Percentiles rank a stretch among this genome's conserved stretches.
These are phyloP conservation scores for Spraguea lophii DNA, from an alignment of 371 early-diverging fungal species.

Conservation along the genomic window DNA sequence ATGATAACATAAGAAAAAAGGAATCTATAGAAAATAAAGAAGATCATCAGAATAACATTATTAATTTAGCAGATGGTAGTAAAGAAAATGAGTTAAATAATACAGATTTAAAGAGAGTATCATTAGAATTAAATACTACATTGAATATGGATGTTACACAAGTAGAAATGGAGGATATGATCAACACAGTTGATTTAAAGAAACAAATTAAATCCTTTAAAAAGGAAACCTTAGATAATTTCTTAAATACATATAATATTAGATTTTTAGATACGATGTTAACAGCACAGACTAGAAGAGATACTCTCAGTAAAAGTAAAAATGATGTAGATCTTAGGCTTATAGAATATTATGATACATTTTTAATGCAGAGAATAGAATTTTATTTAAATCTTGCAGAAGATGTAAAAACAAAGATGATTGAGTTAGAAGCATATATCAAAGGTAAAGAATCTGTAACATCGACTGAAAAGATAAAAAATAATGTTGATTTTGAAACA, in stretches of 20 bases:
- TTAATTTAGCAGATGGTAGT: no score
- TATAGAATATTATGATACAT: conserved; percentile 7
- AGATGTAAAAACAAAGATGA: conserved; percentile 14
- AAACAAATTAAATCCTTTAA: conserved; percentile 4
- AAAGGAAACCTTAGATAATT: conserved; percentile 8
- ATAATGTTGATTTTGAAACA: conserved; percentile 2
- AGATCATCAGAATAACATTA: no score
- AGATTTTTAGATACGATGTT: conserved; percentile 29
- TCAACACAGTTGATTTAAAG: conserved; percentile 22
- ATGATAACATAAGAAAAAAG: no score
- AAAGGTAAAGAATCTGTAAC: conserved; percentile 1
- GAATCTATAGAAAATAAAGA: no score
- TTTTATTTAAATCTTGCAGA: conserved; percentile 15
- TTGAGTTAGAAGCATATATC: conserved; percentile 11
- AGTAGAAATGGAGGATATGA: conserved; percentile 19
- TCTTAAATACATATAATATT: conserved; percentile 17
- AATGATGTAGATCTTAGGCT: conserved; percentile 20
- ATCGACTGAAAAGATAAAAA: conserved; percentile 7
- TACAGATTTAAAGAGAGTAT: no score
- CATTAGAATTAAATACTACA: no score
- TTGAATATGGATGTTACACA: no score
- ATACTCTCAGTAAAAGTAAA: conserved; percentile 20
- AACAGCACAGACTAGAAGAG: conserved; percentile 4
- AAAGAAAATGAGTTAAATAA: no score
- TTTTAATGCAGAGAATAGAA: conserved; percentile 14